A percentile compares a stretch with the other conserved stretches of the same genome.
These are phyloP conservation scores for Dryadomyces quercivorus DNA, from an alignment of 2,329 filamentous ascomycete species.

Conservation along the genomic window DNA sequence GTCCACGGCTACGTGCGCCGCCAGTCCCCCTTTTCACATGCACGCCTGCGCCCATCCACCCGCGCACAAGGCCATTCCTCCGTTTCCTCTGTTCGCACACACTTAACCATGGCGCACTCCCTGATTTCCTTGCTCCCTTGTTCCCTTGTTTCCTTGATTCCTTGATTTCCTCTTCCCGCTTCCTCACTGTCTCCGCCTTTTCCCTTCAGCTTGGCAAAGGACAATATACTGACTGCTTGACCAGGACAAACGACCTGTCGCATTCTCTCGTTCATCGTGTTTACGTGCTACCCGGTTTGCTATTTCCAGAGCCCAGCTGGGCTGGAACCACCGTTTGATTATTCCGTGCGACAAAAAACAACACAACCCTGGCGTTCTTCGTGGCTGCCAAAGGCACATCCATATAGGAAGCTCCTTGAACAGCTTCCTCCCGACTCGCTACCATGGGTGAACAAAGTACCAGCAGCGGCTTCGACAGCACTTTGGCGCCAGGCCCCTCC, in stretches of 20 bases:
- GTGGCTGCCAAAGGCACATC: too few relatives aligned
- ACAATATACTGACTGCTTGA: not conserved
- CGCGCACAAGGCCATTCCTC: too few relatives aligned
- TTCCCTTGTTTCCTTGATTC: too few relatives aligned
- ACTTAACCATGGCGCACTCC: too few relatives aligned
- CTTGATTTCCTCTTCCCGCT: not conserved
- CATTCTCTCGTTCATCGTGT: not conserved
- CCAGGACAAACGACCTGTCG: not conserved
- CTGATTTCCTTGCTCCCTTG: too few relatives aligned
- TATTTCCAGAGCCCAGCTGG: not conserved
- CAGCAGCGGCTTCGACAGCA: constrained; percentile 27
- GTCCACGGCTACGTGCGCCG: not conserved
- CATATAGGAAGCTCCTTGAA: not conserved
- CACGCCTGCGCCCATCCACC: not conserved
- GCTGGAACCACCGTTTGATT: not conserved
- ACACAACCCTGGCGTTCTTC: not conserved
- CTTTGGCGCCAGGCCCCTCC: constrained; percentile 25
- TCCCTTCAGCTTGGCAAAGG: not conserved
- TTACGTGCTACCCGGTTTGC: not conserved
- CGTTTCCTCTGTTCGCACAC: too few relatives aligned
- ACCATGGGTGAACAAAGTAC: constrained; percentile 36
- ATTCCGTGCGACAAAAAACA: not conserved
- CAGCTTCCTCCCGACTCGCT: not conserved
- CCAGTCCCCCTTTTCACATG: not conserved
- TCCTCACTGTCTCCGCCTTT: not conserved